Conservation (phyloP, 1,139 yeast genomes). For the Blastobotrys indianensis region DNA sequence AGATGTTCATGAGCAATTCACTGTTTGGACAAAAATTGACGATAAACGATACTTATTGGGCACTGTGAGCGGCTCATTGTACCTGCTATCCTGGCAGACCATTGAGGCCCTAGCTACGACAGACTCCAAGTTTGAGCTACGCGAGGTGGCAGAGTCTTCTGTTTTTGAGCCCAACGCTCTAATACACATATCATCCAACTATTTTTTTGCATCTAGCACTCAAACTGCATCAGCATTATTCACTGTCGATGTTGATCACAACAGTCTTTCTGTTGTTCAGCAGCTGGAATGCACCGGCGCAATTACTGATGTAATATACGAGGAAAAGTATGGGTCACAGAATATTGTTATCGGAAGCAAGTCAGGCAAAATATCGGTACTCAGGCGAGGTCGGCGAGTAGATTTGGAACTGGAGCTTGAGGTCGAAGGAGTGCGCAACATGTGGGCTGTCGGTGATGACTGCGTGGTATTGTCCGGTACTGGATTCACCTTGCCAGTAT, state of each 20-base stretch:
- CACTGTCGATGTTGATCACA: conserved; percentile 9
- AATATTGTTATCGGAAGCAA: conserved; percentile 11
- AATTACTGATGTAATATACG: conserved; percentile 12
- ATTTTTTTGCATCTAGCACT: conserved; percentile 19
- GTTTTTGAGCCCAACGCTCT: conserved; percentile 12
- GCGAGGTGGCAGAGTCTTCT: too few species aligned
- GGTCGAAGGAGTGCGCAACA: conserved; percentile 4
- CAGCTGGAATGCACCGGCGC: conserved; percentile 13
- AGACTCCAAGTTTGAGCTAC: conserved; percentile 8
- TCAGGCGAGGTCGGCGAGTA: conserved; percentile 8
- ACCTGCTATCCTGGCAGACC: conserved; percentile 11
- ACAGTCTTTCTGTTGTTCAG: conserved; percentile 1
- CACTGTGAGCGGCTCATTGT: conserved; percentile 1
- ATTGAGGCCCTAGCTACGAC: neutral
- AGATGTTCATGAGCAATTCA: neutral
- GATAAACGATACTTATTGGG: neutral
- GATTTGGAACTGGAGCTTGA: conserved; percentile 8
- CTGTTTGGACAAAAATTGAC: conserved; percentile 1
- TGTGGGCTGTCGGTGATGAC: conserved; percentile 5
- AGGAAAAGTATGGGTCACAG: conserved; percentile 4
- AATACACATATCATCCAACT: conserved; percentile 16
- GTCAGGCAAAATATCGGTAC: conserved; percentile 9
- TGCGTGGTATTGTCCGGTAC: neutral
- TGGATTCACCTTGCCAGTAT: neutral
- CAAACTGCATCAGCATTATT: conserved; percentile 15